Evolutionary conservation across 1,284 basidiomycete species (phyloP).

Genomic region (Coniferiporia sulphurascens): DNA sequence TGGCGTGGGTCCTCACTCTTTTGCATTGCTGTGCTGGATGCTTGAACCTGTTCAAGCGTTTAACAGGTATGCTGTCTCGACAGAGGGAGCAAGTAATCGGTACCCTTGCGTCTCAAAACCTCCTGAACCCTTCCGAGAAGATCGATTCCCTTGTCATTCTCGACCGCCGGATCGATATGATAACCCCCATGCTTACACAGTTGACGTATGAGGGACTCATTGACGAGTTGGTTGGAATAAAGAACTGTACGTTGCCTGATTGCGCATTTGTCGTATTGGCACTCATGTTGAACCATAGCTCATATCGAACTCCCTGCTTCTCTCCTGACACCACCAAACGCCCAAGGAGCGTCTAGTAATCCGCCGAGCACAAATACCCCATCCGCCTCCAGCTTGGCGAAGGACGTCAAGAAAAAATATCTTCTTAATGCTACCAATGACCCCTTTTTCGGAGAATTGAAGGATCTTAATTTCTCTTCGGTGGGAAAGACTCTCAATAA

Average conservation of each 20-base stretch:
- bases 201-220: slow-evolving; percentile 96
- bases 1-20: slow-evolving; percentile 49
- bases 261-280: slow-evolving; percentile 1
- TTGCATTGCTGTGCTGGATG: slow-evolving; percentile 11
- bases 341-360: slow-evolving; percentile 32
- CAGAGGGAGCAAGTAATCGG: slow-evolving; percentile 42
- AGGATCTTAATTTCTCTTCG: slow-evolving; percentile 93
- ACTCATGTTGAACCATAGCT: slow-evolving; percentile 41
- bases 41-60: slow-evolving; percentile 46
- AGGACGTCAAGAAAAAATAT: slow-evolving; percentile 85
- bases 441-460: slow-evolving; percentile 77
- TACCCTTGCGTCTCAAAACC: slow-evolving; percentile 34
- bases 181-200: slow-evolving; percentile 93
- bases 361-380: slow-evolving; percentile 37
- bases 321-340: slow-evolving; percentile 51
- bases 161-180: slow-evolving; percentile 92
- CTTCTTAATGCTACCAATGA: slow-evolving; percentile 75
- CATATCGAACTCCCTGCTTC: slow-evolving; percentile 88
- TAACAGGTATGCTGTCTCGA: slow-evolving; percentile 68
- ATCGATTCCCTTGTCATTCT: slow-evolving; percentile 88
- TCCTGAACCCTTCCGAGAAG: slow-evolving; percentile 44
- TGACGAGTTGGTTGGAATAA: slow-evolving; percentile 91
- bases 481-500: slow-evolving; percentile 82
- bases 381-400: slow-evolving; percentile 45
- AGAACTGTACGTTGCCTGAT: slow-evolving; percentile 60